A percentile compares a stretch with the other conserved stretches of the same genome.
Evolutionary conservation across 805 yeast species (phyloP).

Genomic region (Wickerhamomyces bisporus): DNA sequence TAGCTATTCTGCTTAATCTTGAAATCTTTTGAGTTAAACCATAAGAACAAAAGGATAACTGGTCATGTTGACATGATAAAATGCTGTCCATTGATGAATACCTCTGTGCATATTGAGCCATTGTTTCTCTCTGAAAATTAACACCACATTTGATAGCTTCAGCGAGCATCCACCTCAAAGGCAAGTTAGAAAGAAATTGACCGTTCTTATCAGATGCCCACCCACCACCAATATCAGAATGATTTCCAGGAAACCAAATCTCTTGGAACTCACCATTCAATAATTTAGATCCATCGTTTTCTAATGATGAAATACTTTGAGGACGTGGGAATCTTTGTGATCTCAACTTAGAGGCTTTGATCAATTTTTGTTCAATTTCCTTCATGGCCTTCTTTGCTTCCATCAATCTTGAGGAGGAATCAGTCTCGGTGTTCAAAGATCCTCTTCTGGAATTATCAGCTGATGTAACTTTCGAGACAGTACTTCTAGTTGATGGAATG

Average conservation of each 20-base stretch:
- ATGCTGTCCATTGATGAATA: conserved; percentile 37
- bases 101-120: conserved; percentile 35
- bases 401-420: not conserved
- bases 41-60: conserved; percentile 28
- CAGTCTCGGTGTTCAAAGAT: conserved; percentile 1
- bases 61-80: conserved; percentile 48
- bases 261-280: conserved; percentile 39
- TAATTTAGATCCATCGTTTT: conserved; percentile 20
- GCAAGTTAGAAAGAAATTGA: conserved; percentile 40
- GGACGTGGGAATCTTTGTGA: conserved; percentile 1
- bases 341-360: not conserved
- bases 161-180: conserved; percentile 58
- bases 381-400: conserved; percentile 14
- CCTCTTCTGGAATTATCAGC: not conserved
- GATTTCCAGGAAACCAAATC: conserved; percentile 66
- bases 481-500: conserved; percentile 10
- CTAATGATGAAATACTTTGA: conserved; percentile 6
- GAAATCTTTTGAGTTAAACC: conserved; percentile 11
- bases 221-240: conserved; percentile 67
- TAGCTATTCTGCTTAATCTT: conserved; percentile 5
- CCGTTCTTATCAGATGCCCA: conserved; percentile 46
- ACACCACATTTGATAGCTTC: conserved; percentile 51
- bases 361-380: conserved; percentile 11
- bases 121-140: conserved; percentile 34
- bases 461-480: not conserved